Evolutionary conservation across 495 filamentous ascomycete genomes (phyloP).

Genomic region (Podospora anserina): DNA sequence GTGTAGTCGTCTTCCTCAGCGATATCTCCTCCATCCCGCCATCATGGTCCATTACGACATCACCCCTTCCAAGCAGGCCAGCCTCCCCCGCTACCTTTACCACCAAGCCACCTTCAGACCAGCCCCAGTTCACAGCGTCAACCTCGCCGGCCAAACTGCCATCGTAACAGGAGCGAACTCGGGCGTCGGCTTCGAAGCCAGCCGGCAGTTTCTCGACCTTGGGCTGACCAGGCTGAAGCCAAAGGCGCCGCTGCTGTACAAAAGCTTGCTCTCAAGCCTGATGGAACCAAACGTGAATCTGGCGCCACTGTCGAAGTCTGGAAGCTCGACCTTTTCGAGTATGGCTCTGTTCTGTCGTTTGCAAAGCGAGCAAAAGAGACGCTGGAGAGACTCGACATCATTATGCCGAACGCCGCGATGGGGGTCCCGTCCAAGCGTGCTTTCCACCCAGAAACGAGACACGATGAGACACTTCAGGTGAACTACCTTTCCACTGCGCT

Average conservation of each 20-base stretch:
- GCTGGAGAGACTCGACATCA: conserved; percentile 46
- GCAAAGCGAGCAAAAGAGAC: conserved; percentile 33
- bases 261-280: conserved; percentile 33
- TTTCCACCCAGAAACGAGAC: conserved; percentile 42
- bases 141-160: conserved; percentile 38
- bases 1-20: not conserved
- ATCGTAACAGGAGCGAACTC: conserved; percentile 54
- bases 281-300: conserved; percentile 26
- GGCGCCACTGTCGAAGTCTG: conserved; percentile 48
- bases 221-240: conserved; percentile 11
- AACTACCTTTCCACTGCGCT: conserved; percentile 51
- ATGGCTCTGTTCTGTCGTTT: conserved; percentile 48
- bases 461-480: conserved; percentile 47
- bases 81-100: not conserved
- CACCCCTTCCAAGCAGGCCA: not conserved
- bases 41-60: not conserved
- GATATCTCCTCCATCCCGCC: not conserved
- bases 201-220: conserved; percentile 33
- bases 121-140: not conserved
- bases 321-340: conserved; percentile 50
- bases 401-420: conserved; percentile 54
- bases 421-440: conserved; percentile 18
- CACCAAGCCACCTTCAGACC: conserved; percentile 1
- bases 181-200: conserved; percentile 49
- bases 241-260: conserved; percentile 44